These are phyloP conservation scores for Margaritispora aquatica DNA, from an alignment of 495 filamentous ascomycete species.

Conservation along the genomic window DNA sequence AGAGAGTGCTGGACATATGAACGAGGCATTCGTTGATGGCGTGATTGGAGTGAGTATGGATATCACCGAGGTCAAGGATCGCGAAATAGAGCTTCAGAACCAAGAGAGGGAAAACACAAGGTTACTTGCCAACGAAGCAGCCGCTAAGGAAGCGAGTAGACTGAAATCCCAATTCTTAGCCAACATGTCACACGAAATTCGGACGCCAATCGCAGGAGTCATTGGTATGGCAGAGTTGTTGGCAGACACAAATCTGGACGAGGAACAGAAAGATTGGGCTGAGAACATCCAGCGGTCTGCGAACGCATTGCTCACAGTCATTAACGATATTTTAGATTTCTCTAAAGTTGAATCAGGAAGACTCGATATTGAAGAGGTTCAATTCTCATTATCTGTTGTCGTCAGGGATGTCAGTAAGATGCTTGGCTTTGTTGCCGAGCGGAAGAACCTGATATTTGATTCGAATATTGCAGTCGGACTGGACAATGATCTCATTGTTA, in stretches of 20 bases:
- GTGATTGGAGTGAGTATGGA: constrained; percentile 66
- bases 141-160: constrained; percentile 61
- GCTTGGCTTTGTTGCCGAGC: constrained; percentile 51
- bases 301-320: constrained; percentile 75
- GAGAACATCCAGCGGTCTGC: constrained; percentile 77
- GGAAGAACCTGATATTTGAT: constrained; percentile 51
- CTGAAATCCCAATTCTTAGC: constrained; percentile 67
- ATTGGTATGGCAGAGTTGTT: constrained; percentile 68
- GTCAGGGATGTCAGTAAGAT: constrained; percentile 59
- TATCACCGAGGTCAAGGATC: constrained; percentile 56
- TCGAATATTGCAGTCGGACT: constrained; percentile 40
- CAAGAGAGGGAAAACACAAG: constrained; percentile 56
- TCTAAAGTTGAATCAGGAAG: constrained; percentile 79
- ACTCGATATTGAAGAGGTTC: constrained; percentile 68
- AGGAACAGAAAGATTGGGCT: constrained; percentile 67
- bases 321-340: constrained; percentile 86
- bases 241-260: constrained; percentile 55
- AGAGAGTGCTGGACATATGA: constrained; percentile 35
- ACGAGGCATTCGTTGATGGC: constrained; percentile 47
- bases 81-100: constrained; percentile 47
- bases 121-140: constrained; percentile 57
- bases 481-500: constrained; percentile 41
- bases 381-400: constrained; percentile 71
- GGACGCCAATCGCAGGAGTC: constrained; percentile 65
- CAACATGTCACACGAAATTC: constrained; percentile 85